phyloP scores from a whole-genome alignment of 2,329 filamentous ascomycete genomes.

The Cladosporium sp. region DNA sequence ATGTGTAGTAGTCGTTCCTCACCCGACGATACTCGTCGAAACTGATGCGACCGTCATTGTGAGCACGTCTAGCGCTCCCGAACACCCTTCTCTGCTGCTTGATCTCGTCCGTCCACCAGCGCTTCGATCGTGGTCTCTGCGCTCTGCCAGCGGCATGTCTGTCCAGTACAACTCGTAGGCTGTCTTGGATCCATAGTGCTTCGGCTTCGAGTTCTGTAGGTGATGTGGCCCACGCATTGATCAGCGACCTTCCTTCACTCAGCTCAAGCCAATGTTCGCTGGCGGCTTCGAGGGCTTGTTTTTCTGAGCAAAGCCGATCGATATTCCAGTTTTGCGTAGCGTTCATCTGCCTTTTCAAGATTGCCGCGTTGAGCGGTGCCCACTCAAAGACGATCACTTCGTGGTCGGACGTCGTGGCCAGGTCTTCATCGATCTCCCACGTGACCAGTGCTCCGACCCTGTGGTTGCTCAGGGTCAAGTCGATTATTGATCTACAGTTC shows the following conservation, averaged over 20 bases:
- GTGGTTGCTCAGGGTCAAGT: neutral
- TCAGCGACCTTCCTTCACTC: neutral
- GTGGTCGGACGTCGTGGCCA: neutral
- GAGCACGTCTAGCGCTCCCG: neutral
- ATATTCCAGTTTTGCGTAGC: neutral
- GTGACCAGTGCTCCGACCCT: neutral
- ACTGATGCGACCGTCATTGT: neutral
- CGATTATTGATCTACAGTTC: neutral
- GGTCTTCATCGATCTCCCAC: neutral
- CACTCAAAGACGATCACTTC: neutral
- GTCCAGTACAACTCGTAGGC: neutral
- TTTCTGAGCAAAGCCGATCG: neutral
- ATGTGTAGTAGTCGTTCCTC: neutral
- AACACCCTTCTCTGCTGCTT: neutral
- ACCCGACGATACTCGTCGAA: neutral
- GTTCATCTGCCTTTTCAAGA: neutral
- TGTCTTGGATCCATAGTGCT: neutral
- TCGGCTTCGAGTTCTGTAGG: neutral
- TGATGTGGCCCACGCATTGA: neutral
- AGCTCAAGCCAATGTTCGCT: neutral
- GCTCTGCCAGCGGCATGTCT: neutral
- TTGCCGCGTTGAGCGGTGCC: neutral
- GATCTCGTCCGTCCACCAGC: neutral
- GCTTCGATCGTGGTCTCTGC: neutral
- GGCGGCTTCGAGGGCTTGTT: neutral